Evolutionary conservation across 768 basidiomycete species (phyloP).

Genomic region (Steccherinum ochraceum): DNA sequence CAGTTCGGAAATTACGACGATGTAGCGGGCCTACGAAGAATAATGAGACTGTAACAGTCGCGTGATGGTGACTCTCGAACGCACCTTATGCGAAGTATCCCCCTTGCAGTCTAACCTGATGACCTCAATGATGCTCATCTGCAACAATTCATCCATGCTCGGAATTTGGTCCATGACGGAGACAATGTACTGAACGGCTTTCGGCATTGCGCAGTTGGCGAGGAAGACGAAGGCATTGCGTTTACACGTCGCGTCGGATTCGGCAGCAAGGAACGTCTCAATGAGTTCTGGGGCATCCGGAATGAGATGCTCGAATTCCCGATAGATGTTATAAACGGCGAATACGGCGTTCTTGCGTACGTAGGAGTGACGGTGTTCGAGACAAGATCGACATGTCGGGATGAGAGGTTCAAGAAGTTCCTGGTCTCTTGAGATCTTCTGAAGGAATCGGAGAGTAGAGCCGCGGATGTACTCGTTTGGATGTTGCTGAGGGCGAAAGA

Average conservation of each 20-base stretch:
- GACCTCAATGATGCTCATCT: constrained; percentile 94
- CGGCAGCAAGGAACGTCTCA: constrained; percentile 92
- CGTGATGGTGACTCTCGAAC: constrained; percentile 21
- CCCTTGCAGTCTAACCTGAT: constrained; percentile 84
- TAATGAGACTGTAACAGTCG: too few relatives aligned
- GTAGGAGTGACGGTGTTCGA: constrained; percentile 96
- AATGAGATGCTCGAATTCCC: constrained; percentile 89
- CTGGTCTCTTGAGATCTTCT: constrained; percentile 89
- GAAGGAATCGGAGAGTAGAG: constrained; percentile 92
- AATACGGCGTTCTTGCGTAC: constrained; percentile 99
- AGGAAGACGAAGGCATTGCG: constrained; percentile 97
- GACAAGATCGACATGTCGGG: constrained; percentile 87
- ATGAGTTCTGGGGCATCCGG: constrained; percentile 96
- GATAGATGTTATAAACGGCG: constrained; percentile 90
- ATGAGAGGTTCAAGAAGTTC: constrained; percentile 95
- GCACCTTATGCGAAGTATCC: constrained; percentile 77
- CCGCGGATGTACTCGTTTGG: constrained; percentile 99
- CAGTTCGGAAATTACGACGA: constrained; percentile 88
- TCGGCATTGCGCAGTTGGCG: constrained; percentile 76
- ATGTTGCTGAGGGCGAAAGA: constrained; percentile 79
- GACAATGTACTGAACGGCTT: constrained; percentile 88
- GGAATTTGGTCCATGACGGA: constrained; percentile 80
- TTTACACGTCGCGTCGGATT: constrained; percentile 94
- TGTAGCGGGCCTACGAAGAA: constrained; percentile 72
- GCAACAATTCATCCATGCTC: constrained; percentile 83